Conservation (phyloP, 306 rosid genomes). For the Comarum palustre region DNA sequence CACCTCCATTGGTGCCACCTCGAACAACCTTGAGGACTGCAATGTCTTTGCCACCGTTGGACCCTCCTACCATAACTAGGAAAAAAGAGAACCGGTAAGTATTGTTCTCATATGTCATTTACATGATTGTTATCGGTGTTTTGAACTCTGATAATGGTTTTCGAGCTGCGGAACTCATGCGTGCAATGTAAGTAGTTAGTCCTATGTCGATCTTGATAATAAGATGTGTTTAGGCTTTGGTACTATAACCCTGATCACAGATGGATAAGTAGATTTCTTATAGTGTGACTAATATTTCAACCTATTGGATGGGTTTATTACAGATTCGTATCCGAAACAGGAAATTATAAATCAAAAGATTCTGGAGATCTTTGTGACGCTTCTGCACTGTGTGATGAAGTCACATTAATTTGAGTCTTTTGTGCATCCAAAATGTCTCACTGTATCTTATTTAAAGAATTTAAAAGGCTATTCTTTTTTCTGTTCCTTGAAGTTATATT, state of each 20-base stretch:
- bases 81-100: slow-evolving; percentile 57
- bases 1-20: slow-evolving; percentile 48
- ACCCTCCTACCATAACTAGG: slow-evolving; percentile 43
- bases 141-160: neutral
- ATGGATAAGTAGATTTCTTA: neutral
- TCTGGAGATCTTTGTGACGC: slow-evolving; percentile 63
- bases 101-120: slow-evolving; percentile 1
- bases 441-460: neutral
- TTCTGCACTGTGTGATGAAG: slow-evolving; percentile 85
- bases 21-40: slow-evolving; percentile 51
- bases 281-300: neutral
- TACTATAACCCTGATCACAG: neutral
- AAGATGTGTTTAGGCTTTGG: neutral
- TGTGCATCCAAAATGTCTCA: slow-evolving; percentile 1
- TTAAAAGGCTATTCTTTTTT: slow-evolving; percentile 3
- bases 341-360: slow-evolving; percentile 47
- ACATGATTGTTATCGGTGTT: neutral
- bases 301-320: slow-evolving; percentile 21
- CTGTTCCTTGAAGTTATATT: slow-evolving; percentile 6
- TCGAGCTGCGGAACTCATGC: neutral
- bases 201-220: neutral
- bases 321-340: slow-evolving; percentile 63
- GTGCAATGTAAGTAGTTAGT: neutral
- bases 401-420: neutral
- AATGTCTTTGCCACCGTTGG: slow-evolving; percentile 53